phyloP scores from a whole-genome alignment of 805 yeast species.

The Candida oleophila region DNA sequence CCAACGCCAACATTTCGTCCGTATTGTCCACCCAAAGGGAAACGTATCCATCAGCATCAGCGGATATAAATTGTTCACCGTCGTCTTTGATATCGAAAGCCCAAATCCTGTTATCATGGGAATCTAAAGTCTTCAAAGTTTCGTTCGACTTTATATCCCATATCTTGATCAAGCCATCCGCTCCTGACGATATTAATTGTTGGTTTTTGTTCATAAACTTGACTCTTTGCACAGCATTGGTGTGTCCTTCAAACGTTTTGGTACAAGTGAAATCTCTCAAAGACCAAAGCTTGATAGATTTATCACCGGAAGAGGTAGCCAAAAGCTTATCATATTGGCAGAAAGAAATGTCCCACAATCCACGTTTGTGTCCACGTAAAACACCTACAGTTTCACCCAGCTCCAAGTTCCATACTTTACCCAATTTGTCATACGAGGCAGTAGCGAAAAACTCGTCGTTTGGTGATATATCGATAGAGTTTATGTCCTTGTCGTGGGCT shows the following conservation, averaged over 20 bases:
- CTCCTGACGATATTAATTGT: conserved; percentile 79
- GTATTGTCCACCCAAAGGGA: conserved; percentile 89
- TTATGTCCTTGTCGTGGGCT: conserved; percentile 96
- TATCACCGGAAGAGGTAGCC: conserved; percentile 90
- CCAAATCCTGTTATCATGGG: conserved; percentile 95
- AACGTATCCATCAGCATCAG: conserved; percentile 94
- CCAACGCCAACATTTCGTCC: conserved; percentile 45
- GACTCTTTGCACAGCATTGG: conserved; percentile 86
- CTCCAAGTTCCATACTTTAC: conserved; percentile 83
- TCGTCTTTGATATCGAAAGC: conserved; percentile 67
- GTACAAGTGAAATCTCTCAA: conserved; percentile 71
- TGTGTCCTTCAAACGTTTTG: conserved; percentile 90
- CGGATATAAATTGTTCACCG: conserved; percentile 72
- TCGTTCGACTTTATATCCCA: conserved; percentile 83
- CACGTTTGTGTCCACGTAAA: conserved; percentile 87
- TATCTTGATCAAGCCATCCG: conserved; percentile 89
- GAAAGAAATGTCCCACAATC: conserved; percentile 89
- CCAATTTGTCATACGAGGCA: conserved; percentile 91
- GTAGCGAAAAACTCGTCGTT: conserved; percentile 87
- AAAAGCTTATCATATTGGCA: conserved; percentile 75
- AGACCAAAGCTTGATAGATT: conserved; percentile 87
- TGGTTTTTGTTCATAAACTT: conserved; percentile 64
- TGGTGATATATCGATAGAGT: conserved; percentile 85
- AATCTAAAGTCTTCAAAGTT: conserved; percentile 78
- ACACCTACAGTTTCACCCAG: conserved; percentile 87